These are phyloP conservation scores for Entomortierella chlamydospora DNA, from an alignment of 192 early-diverging fungal genomes.

Conservation along the genomic window DNA sequence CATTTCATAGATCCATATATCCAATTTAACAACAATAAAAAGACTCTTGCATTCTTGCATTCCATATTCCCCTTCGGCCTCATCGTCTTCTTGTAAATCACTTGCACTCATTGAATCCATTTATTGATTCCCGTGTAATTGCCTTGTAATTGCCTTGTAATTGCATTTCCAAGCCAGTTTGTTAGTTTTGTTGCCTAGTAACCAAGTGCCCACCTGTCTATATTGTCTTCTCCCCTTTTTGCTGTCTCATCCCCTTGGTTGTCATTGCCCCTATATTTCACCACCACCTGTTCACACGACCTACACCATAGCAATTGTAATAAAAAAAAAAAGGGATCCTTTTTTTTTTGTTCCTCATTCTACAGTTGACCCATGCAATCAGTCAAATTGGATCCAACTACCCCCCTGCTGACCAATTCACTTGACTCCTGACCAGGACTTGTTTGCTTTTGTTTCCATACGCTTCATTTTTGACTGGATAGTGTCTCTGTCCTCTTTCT, in stretches of 20 bases:
- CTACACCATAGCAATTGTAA: not conserved
- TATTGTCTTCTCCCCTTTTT: no score
- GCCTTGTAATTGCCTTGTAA: no score
- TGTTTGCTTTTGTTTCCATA: not conserved
- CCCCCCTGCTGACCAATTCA: slow-evolving; percentile 15
- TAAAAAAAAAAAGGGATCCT: not conserved
- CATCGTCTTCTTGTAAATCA: not conserved
- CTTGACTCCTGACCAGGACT: not conserved
- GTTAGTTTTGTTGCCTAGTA: no score
- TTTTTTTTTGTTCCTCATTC: no score
- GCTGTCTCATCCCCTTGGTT: no score
- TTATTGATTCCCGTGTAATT: no score
- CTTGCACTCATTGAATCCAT: not conserved
- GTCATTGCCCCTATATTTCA: not conserved
- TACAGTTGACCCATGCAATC: not conserved
- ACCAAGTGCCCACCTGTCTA: no score
- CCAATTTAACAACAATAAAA: not conserved
- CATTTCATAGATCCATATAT: not conserved
- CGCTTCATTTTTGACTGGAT: not conserved
- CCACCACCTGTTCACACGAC: slow-evolving; percentile 4
- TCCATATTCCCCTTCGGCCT: not conserved
- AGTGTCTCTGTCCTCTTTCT: not conserved
- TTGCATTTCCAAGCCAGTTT: no score
- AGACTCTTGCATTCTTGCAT: not conserved
- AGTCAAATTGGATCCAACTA: not conserved